Base-by-base conservation (phyloP, 306 rosid species). In the Inga leiocalycina region DNA sequence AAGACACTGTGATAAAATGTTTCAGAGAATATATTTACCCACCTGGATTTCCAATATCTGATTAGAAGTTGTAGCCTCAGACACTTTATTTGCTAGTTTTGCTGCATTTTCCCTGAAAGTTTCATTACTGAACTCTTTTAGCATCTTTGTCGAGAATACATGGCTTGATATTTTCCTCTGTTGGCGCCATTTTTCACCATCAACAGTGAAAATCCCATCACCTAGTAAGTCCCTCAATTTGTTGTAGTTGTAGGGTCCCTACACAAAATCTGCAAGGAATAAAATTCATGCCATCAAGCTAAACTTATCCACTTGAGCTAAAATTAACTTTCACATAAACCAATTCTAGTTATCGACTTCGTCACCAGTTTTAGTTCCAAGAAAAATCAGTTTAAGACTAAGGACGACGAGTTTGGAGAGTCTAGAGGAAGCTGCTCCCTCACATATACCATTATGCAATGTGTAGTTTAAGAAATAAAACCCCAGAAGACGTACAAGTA, bases 131-230 rank as follows among this genome's bases (percentile, higher is more conserved):
- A 89, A 93, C 45, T 93, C 92, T 85, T 93, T 87, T 71, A 91
- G 78, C 91, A 82, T 72, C 79, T 27, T 93, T 4, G 94, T 90
- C 22, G 98, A 93, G 88, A 93, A 93, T 66, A 89, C 97, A 78
- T 93, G 86, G 86, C 96, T 89, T 68, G 92, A 83, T 78, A 90
- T 56, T 80, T 91, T 93, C 78, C 98, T 93, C 84, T 93, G 98
- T 14, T 93, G 86, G 3, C 92, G 94, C 98, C 98, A 93, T 87
- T 90, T 91, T 48, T 91, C 91, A 13, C 98, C 98, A 81, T 93
- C 98, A 32, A 93, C 98, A 0, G 92, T 22, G 64, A 95, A 95
- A 86, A 95, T 95, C 22, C 97, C 98, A 82, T 93, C 93, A 64
- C 98, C 98, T 10, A 95, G 91, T 76, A 95, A 91, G 88, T 93